phyloP scores from a whole-genome alignment of 768 basidiomycete genomes.

The Rhodotorula diobovata region DNA sequence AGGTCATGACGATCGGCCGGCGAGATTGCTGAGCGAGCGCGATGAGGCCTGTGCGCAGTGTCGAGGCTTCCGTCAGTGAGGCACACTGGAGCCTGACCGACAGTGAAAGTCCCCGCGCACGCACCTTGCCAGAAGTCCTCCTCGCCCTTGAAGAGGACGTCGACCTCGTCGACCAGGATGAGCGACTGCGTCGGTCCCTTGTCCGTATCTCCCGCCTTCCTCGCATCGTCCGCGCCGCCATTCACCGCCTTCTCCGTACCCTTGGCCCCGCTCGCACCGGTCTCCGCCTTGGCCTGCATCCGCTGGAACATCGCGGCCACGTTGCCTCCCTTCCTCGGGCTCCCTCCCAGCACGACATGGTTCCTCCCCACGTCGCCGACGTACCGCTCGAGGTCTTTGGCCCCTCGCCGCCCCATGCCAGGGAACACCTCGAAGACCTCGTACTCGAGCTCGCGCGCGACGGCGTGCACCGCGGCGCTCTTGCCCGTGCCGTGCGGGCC shows the following conservation, averaged over 20 bases:
- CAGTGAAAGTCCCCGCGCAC: no score
- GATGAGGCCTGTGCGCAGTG: slow-evolving; percentile 62
- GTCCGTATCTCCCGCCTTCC: not conserved
- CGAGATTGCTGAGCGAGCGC: slow-evolving; percentile 75
- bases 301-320: slow-evolving; percentile 24
- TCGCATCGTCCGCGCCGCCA: not conserved
- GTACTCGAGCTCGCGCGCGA: slow-evolving; percentile 89
- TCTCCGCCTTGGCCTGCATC: slow-evolving; percentile 1
- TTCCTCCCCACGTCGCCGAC: slow-evolving; percentile 93
- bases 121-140: slow-evolving; percentile 53
- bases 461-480: slow-evolving; percentile 86
- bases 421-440: slow-evolving; percentile 96
- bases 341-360: slow-evolving; percentile 59
- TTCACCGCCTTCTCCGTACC: not conserved
- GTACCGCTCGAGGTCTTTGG: slow-evolving; percentile 67
- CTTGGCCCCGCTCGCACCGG: not conserved
- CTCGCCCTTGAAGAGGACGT: slow-evolving; percentile 81
- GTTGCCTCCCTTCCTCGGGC: slow-evolving; percentile 23
- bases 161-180: slow-evolving; percentile 90
- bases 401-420: slow-evolving; percentile 83
- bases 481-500: slow-evolving; percentile 86
- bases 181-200: slow-evolving; percentile 65
- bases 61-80: not conserved
- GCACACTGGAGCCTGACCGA: not conserved
- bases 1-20: slow-evolving; percentile 87